These are phyloP conservation scores for Camelina sativa DNA, from an alignment of 345 rosid genomes.

Conservation along the genomic window DNA sequence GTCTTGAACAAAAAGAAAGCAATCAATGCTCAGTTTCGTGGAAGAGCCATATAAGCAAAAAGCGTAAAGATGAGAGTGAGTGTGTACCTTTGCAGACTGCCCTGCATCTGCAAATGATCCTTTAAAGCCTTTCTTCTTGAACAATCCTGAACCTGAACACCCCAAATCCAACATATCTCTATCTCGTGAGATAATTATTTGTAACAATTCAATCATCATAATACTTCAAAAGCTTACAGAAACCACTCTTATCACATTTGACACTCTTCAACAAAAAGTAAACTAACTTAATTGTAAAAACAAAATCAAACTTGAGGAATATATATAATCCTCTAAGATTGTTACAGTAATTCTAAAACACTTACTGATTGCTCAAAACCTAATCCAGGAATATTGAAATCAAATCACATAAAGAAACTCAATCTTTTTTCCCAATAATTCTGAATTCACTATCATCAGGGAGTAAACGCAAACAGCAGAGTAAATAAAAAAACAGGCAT, in stretches of 20 bases:
- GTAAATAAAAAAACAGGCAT: background rate
- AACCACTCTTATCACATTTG: conserved; percentile 25
- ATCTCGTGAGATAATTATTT: too few relatives aligned
- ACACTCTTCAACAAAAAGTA: background rate
- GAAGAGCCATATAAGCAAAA: too few relatives aligned
- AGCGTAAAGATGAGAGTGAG: too few relatives aligned
- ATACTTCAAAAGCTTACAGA: background rate
- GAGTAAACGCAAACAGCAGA: background rate
- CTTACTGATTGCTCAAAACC: background rate
- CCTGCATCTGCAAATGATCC: conserved; percentile 87
- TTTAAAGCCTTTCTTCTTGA: conserved; percentile 78
- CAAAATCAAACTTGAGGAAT: conserved; percentile 1
- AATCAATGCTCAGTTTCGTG: too few relatives aligned
- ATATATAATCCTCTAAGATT: background rate
- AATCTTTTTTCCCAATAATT: background rate
- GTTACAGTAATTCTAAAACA: background rate
- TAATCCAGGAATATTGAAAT: too few relatives aligned
- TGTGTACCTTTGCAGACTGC: conserved; percentile 23
- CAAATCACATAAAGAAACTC: too few relatives aligned
- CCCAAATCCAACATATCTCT: background rate
- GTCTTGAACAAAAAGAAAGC: too few relatives aligned
- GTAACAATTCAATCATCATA: too few relatives aligned
- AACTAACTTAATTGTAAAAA: background rate
- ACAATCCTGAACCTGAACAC: conserved; percentile 73
- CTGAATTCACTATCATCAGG: background rate